These are phyloP conservation scores for Rauvolfia tetraphylla DNA, from an alignment of 257 asterid species.

Conservation along the genomic window DNA sequence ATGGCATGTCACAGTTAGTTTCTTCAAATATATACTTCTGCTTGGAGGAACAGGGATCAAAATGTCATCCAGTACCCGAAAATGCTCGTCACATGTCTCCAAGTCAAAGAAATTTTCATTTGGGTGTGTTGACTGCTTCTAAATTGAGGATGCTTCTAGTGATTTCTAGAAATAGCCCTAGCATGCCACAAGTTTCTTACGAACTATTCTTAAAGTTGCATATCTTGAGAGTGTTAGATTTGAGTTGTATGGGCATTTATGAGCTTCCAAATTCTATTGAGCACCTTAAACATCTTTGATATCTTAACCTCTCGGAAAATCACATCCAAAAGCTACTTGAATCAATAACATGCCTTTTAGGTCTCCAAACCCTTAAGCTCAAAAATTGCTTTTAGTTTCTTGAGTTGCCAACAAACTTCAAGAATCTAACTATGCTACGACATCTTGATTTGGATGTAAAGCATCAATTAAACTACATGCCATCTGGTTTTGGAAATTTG, in stretches of 20 bases:
- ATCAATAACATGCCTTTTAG: conserved; percentile 16
- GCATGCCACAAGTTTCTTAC: conserved; percentile 16
- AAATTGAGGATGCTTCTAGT: conserved; percentile 33
- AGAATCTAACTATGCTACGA: conserved; percentile 21
- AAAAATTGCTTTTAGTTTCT: conserved; percentile 14
- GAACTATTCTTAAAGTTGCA: conserved; percentile 29
- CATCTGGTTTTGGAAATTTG: conserved; percentile 19
- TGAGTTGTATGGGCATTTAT: conserved; percentile 31
- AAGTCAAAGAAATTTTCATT: background rate
- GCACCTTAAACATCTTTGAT: conserved; percentile 40
- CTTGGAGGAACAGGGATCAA: background rate
- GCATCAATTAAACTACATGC: conserved; percentile 12
- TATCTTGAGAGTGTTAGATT: conserved; percentile 35
- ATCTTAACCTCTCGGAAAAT: conserved; percentile 40
- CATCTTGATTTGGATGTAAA: conserved; percentile 27
- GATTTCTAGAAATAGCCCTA: background rate
- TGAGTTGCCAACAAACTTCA: conserved; percentile 16
- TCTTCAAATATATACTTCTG: background rate
- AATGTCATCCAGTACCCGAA: background rate
- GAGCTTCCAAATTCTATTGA: conserved; percentile 29
- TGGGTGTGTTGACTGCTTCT: background rate
- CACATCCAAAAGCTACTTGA: conserved; percentile 26
- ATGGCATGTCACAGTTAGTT: background rate
- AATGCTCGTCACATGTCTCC: background rate
- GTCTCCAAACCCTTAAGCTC: conserved; percentile 25